Evolutionary conservation across 176 grass and related monocot species (phyloP), one percentile per base, ranked within the genome.

Genomic region (Bothriochloa decipiens): DNA sequence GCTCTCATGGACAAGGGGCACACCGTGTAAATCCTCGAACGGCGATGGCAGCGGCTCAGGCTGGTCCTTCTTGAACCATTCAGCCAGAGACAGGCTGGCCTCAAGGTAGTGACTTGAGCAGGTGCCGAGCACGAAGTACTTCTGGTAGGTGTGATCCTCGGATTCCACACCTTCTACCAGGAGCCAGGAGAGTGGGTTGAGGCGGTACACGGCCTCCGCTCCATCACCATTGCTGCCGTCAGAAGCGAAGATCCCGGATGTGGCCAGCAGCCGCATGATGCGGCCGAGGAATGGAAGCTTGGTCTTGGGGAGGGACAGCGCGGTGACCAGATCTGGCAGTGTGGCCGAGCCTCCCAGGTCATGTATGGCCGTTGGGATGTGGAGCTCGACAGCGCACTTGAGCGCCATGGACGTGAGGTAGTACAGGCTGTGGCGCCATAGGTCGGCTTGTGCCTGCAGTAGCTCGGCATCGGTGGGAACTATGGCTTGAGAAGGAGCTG

Each of bases 251-350:
- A 78, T 22, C 11, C 83, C 82, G 7, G 55, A 25, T 1, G 57
- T 65, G 29, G 53, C 74, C 47, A 88, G 39, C n/a, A 81, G 0
- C 50, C 86, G 81, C 85, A 91, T 81, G 1, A 91, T 11, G 55
- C 86, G 85, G 3, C 18, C 20, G 6, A 88, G 78, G 64, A 25
- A 57, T 6, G 76, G 50, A 29, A 74, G 63, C 41, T 64, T 80
- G 17, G 46, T 2, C 10, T 39, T 1, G 2, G 85, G 76, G 13
- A 84, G 26, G 20, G 76, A 65, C 3, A 85, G 52, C 13, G 75
- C 5, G 5, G 81, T 10, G 2, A 73, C 45, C 0, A 90, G 32
- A 8, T 74, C 50, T 0, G 62, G 33, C 2, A 85, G 16, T 7
- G 65, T 36, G 32, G 65, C 5, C 4, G 29, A 1, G 2, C 32